Evolutionary conservation across 1,284 basidiomycete genomes (phyloP), one percentile per base, ranked within the genome.

Genomic region (Pyrrhoderma noxium): DNA sequence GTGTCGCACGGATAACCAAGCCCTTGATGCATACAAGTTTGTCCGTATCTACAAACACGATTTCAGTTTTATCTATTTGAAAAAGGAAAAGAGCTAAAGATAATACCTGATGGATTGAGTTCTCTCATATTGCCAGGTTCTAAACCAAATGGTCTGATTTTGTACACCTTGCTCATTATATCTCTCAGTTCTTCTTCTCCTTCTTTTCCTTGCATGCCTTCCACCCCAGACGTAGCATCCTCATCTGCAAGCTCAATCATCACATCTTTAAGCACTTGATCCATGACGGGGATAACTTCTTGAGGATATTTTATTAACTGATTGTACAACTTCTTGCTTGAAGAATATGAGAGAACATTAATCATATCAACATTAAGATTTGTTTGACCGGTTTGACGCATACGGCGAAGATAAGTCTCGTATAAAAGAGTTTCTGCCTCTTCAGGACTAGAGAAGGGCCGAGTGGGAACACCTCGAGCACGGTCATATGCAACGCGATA

Each of bases 11-110:
- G 59, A 99, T 99, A 58, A 99, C 93, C 3, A 99, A 81, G 48
- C 96, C 95, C 65, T 95, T 97, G 70, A 99, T 85, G 47, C 84
- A 87, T 22, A 97, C 89, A 36, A 99, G 83, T 68, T 97, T 95
- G 75, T 97, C 93, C 57, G 94, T 96, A 63, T 97, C 93, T 94
- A 54, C 21, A 49, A 27, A 14, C 7, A 5, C n/a, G 38, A n/a
- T 16, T 5, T 18, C 13, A 48, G 39, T 21, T 19, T 19, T 34
- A 21, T 47, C 44, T 27, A 40, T 18, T 11, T 19, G 16, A 21
- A n/a, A 5, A n/a, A 31, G 34, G 39, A 14, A 42, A 52, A n/a
- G 27, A 39, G 25, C 9, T 21, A 36, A 36, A 41, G 38, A 11
- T 67, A 63, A 91, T 90, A 92, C 58, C 78, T 81, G 38, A 40